Conservation (phyloP, 2,329 filamentous ascomycete species). For the Dryadomyces quercus-mongolicae region DNA sequence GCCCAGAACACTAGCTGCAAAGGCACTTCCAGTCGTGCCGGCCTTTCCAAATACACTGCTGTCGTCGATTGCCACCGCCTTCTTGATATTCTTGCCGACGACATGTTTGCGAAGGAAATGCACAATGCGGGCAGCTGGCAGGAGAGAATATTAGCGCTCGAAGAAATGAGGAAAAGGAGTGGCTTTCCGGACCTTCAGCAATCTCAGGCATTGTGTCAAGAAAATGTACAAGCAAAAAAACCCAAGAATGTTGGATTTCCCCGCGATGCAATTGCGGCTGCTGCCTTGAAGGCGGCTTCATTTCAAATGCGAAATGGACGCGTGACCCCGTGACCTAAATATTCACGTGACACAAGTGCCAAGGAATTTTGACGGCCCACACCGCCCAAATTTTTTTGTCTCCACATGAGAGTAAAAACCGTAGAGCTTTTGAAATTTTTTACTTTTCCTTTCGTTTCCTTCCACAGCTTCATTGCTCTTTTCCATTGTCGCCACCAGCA, state of each 20-base stretch:
- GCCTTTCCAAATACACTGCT: conserved; percentile 82
- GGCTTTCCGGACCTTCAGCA: conserved; percentile 35
- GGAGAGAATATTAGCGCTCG: not conserved
- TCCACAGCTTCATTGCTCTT: conserved; percentile 9
- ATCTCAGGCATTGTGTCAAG: conserved; percentile 44
- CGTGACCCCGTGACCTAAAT: conserved; percentile 20
- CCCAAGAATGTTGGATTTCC: not conserved
- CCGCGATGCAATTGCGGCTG: not conserved
- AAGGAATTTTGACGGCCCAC: not conserved
- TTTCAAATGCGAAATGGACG: conserved; percentile 13
- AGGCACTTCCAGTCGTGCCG: conserved; percentile 64
- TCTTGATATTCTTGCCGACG: conserved; percentile 68
- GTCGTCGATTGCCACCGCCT: conserved; percentile 65
- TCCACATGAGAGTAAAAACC: conserved; percentile 1
- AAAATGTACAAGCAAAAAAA: not conserved
- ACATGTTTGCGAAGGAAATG: conserved; percentile 73
- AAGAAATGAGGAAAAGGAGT: not conserved
- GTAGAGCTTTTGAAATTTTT: conserved; percentile 9
- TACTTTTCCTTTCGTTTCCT: conserved; percentile 12
- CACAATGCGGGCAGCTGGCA: conserved; percentile 54
- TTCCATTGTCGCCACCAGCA: not conserved
- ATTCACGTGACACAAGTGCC: not conserved
- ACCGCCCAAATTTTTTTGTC: not conserved
- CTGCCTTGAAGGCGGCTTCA: not conserved
- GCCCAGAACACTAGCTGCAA: conserved; percentile 61